Evolutionary conservation across 1,284 basidiomycete species (phyloP).

Genomic region (Kalmanozyma brasiliensis): DNA sequence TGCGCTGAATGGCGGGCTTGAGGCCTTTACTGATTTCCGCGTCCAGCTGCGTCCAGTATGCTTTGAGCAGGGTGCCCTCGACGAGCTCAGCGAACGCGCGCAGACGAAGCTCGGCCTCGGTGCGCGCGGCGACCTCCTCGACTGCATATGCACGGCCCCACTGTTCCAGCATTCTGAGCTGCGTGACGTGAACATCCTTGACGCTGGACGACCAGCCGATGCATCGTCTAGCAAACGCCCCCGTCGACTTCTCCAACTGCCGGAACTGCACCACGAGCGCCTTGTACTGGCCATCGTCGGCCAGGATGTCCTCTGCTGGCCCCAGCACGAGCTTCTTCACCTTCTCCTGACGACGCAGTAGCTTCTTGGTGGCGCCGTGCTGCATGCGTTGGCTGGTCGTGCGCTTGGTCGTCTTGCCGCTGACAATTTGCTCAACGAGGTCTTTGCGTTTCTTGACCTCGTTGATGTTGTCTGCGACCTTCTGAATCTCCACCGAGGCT

Average conservation of each 20-base stretch:
- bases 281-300: constrained; percentile 47
- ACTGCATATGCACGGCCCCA: constrained; percentile 51
- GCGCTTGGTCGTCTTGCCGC: constrained; percentile 37
- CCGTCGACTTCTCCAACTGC: constrained; percentile 38
- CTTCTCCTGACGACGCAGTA: constrained; percentile 55
- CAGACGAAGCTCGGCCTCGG: constrained; percentile 39
- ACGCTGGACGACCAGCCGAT: constrained; percentile 42
- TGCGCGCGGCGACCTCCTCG: constrained; percentile 17
- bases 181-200: constrained; percentile 41
- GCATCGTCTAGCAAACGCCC: constrained; percentile 41
- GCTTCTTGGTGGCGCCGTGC: constrained; percentile 48
- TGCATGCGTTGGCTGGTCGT: constrained; percentile 44
- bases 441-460: constrained; percentile 85
- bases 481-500: constrained; percentile 78
- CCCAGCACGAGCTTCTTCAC: constrained; percentile 40
- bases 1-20: constrained; percentile 62
- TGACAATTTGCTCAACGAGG: constrained; percentile 70
- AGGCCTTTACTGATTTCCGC: constrained; percentile 44
- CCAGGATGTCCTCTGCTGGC: constrained; percentile 30
- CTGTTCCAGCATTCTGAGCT: constrained; percentile 45
- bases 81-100: constrained; percentile 32
- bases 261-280: constrained; percentile 41
- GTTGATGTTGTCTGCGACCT: constrained; percentile 84
- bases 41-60: constrained; percentile 49
- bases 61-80: constrained; percentile 26